These are phyloP conservation scores for Herpotrichia juniperi DNA, from an alignment of 2,329 filamentous ascomycete genomes.

Conservation along the genomic window DNA sequence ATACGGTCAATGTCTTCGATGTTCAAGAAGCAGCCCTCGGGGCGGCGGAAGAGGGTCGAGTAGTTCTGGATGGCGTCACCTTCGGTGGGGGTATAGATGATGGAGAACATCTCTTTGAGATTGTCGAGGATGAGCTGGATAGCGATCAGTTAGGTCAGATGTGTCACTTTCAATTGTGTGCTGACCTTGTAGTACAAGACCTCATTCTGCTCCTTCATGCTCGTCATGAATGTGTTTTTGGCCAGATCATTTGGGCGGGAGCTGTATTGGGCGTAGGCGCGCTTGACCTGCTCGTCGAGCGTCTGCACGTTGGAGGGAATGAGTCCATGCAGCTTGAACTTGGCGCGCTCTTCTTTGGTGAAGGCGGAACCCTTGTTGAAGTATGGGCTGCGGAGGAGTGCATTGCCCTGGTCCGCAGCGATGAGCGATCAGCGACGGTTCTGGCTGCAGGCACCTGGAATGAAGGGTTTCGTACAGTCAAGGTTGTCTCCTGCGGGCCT, in stretches of 20 bases:
- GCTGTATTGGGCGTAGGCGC: constrained; percentile 82
- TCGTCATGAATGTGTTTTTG: constrained; percentile 88
- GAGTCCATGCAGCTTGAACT: constrained; percentile 74
- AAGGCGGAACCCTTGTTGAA: constrained; percentile 89
- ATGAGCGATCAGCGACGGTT: constrained; percentile 5
- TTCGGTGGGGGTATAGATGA: constrained; percentile 93
- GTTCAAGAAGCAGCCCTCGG: constrained; percentile 82
- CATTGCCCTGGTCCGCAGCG: constrained; percentile 37
- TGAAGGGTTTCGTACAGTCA: constrained; percentile 37
- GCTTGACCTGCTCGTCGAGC: constrained; percentile 74
- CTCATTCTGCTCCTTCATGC: constrained; percentile 83
- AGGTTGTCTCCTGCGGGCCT: constrained; percentile 46
- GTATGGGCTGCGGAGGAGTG: constrained; percentile 68
- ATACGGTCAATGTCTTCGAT: constrained; percentile 72
- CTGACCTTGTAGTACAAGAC: constrained; percentile 77
- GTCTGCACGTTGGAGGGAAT: constrained; percentile 75
- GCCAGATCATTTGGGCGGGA: constrained; percentile 68
- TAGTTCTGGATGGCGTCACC: constrained; percentile 88
- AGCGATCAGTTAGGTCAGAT: constrained; percentile 3
- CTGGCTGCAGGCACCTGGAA: background rate
- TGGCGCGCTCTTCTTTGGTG: constrained; percentile 68
- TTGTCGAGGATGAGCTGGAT: constrained; percentile 75
- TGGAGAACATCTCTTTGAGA: constrained; percentile 83
- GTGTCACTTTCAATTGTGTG: background rate
- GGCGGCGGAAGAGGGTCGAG: constrained; percentile 75